These are phyloP conservation scores for Begonia loranthoides DNA, from an alignment of 306 rosid species.

Conservation along the genomic window DNA sequence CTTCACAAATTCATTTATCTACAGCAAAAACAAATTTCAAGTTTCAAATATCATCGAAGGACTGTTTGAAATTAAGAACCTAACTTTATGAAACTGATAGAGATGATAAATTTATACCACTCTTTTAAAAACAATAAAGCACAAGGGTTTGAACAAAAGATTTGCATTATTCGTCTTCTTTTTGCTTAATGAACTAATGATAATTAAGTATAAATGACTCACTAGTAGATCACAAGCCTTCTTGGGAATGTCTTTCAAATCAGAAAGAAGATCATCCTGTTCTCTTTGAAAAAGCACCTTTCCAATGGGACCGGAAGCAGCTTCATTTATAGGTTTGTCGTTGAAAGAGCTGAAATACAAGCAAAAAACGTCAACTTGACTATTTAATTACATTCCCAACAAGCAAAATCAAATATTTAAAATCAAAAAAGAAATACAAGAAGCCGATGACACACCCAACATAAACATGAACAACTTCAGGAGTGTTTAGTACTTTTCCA, in stretches of 20 bases:
- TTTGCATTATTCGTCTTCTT: too few species aligned
- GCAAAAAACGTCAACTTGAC: not conserved
- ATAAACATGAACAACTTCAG: slow-evolving; percentile 86
- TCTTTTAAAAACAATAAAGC: too few species aligned
- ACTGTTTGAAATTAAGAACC: too few species aligned
- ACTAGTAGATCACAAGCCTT: slow-evolving; percentile 89
- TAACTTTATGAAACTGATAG: too few species aligned
- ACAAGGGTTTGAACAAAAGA: too few species aligned
- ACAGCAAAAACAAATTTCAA: not conserved
- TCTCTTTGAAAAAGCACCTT: slow-evolving; percentile 79
- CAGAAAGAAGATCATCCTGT: slow-evolving; percentile 84
- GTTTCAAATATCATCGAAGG: too few species aligned
- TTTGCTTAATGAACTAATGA: too few species aligned
- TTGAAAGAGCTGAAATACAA: slow-evolving; percentile 62
- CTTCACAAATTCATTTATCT: slow-evolving; percentile 96
- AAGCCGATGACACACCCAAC: slow-evolving; percentile 47
- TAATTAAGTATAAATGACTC: slow-evolving; percentile 14
- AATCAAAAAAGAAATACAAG: not conserved
- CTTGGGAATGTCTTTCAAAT: slow-evolving; percentile 84
- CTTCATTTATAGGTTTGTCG: slow-evolving; percentile 46
- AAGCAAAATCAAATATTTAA: not conserved
- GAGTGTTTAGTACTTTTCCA: slow-evolving; percentile 87
- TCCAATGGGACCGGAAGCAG: slow-evolving; percentile 49
- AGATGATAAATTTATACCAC: too few species aligned
- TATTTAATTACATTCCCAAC: too few species aligned